Percentiles rank a stretch among this genome's conserved stretches.
phyloP scores from a whole-genome alignment of 345 rosid species.

The Salix udensis region DNA sequence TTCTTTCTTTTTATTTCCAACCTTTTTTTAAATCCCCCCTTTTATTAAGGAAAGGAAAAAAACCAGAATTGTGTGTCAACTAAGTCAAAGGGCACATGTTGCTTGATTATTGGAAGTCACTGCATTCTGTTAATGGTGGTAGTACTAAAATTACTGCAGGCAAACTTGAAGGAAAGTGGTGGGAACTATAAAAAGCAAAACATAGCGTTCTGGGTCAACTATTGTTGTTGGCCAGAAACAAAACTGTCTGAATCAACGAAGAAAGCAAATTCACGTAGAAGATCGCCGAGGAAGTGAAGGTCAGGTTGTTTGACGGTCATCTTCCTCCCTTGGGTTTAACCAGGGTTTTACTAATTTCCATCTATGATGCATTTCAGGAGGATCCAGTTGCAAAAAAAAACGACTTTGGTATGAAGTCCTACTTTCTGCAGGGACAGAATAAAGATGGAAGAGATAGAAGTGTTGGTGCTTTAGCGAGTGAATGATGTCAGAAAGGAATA shows the following conservation, averaged over 20 bases:
- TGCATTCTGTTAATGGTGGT: no score
- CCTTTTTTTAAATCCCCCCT: no score
- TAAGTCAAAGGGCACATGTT: no score
- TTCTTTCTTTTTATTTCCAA: no score
- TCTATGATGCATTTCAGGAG: neutral
- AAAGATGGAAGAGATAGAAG: no score
- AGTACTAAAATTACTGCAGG: neutral
- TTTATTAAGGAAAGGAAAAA: no score
- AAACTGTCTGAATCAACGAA: neutral
- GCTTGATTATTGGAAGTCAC: no score
- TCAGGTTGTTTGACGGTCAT: neutral
- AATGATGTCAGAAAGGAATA: no score
- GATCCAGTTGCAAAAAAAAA: neutral
- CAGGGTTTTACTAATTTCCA: neutral
- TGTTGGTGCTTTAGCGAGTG: no score
- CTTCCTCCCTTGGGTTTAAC: neutral
- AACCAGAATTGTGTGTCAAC: no score
- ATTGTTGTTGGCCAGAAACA: neutral
- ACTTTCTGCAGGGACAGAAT: neutral
- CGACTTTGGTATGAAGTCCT: neutral
- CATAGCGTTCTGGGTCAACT: slow-evolving; percentile 1
- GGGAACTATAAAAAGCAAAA: neutral
- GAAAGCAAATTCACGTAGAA: neutral
- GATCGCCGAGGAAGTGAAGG: neutral
- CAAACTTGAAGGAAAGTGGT: neutral